Evolutionary conservation across 2,329 filamentous ascomycete species (phyloP).

Genomic region (Colletotrichum tofieldiae): DNA sequence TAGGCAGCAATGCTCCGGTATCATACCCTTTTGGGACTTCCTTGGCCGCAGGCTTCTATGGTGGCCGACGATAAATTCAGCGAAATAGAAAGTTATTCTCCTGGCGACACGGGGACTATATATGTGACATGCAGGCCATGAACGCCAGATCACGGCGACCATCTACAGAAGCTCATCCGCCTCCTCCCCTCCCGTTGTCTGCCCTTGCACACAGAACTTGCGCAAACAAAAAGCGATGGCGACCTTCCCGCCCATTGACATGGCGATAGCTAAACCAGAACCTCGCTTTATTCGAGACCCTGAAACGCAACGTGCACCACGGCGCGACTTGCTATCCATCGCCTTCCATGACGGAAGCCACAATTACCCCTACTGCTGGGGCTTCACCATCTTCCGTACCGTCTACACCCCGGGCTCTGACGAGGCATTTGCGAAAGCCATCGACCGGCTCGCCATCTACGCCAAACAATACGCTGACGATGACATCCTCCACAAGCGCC

Average conservation of each 20-base stretch:
- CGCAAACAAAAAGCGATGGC: not conserved
- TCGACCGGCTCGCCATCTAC: constrained; percentile 44
- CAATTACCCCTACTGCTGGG: constrained; percentile 46
- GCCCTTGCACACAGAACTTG: too few relatives aligned
- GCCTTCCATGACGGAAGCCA: constrained; percentile 44
- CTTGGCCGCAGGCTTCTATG: too few relatives aligned
- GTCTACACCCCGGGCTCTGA: constrained; percentile 43
- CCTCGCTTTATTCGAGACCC: constrained; percentile 35
- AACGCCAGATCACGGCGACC: too few relatives aligned
- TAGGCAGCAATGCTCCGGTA: too few relatives aligned
- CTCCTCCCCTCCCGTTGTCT: too few relatives aligned
- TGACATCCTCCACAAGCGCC: constrained; percentile 11
- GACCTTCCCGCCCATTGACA: constrained; percentile 37
- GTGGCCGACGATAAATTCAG: too few relatives aligned
- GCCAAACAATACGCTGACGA: constrained; percentile 36
- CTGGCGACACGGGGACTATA: too few relatives aligned
- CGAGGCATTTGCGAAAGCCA: constrained; percentile 39
- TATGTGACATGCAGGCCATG: too few relatives aligned
- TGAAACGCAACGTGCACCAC: constrained; percentile 36
- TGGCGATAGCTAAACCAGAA: constrained; percentile 42
- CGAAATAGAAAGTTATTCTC: too few relatives aligned
- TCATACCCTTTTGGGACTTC: too few relatives aligned
- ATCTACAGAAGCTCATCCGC: too few relatives aligned
- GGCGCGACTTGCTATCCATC: constrained; percentile 36
- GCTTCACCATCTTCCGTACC: constrained; percentile 46